Conservation (phyloP, 2,329 filamentous ascomycete species). For the Triangularia verruculosa region DNA sequence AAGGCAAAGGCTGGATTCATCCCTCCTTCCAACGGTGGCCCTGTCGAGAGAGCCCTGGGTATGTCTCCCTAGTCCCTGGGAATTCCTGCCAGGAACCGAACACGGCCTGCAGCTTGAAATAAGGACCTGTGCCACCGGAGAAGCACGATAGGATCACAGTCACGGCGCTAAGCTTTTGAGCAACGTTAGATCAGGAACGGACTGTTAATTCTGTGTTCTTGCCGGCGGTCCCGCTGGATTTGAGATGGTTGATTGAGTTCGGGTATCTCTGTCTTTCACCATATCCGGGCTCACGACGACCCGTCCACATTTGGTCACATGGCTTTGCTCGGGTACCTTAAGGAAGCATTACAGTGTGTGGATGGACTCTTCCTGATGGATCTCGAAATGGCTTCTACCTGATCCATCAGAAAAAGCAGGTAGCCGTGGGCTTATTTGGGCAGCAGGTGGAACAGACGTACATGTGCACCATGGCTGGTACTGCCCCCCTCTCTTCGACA, state of each 20-base stretch:
- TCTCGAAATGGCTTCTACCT: not conserved
- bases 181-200: not conserved
- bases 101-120: not conserved
- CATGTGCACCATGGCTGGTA: not conserved
- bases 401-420: not conserved
- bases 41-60: not conserved
- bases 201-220: not conserved
- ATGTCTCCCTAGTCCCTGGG: not conserved
- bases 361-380: not conserved
- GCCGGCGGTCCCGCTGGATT: not conserved
- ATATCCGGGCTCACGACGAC: not conserved
- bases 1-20: not conserved
- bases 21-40: not conserved
- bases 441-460: not conserved
- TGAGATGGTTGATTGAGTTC: not conserved
- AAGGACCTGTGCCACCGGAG: not conserved
- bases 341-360: not conserved
- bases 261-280: not conserved
- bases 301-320: not conserved
- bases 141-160: not conserved
- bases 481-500: not conserved
- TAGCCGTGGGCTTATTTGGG: not conserved
- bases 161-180: not conserved
- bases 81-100: not conserved
- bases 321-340: not conserved